Evolutionary conservation across 108 stramenopile genomes (phyloP), one percentile per base, ranked within the genome.

Genomic region (Cyclostephanos tholiformis): DNA sequence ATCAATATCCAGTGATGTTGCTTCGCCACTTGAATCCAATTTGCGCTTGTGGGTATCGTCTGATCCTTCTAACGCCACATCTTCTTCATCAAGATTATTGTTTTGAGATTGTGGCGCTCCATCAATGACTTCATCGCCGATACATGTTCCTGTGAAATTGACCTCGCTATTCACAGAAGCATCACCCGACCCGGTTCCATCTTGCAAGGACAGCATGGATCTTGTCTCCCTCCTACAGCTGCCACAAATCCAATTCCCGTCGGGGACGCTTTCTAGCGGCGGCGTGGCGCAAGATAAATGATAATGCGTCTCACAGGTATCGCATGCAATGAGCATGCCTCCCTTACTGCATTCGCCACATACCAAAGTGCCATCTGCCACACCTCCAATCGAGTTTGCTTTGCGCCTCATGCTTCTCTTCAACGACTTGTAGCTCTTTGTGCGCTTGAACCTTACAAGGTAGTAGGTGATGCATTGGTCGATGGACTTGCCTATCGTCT

Each of bases 241-340:
- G 49, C 82, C 86, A 55, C 93, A 95, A 26, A 84, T 69, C 93
- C 93, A 95, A n/a, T 60, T 53, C 43, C 91, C 90, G 41, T 90
- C 91, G 1, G 93, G 93, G 11, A 95, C 66, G 9, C 69, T 65
- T 51, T 35, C 23, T 16, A 95, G 62, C 8, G 82, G 68, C 56
- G 93, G 93, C 20, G 58, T 67, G 7, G 85, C 27, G 67, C 93
- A 95, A 12, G 43, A 52, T 71, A 91, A 79, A 72, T 95, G 93
- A 57, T 90, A 95, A 56, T 90, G 91, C 13, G 75, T 52, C 57
- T 92, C 91, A 68, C 93, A 95, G 16, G 87, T 84, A 74, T 95
- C 93, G 53, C 93, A 95, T 39, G 89, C 87, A 9, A 95, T 69
- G n/a, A 95, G 84, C 38, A 67, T 87, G 2, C 92, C 92, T 16